A percentile compares a stretch with the other conserved stretches of the same genome.
Conservation (phyloP, 1,284 basidiomycete species). For the Melampsora americana region DNA sequence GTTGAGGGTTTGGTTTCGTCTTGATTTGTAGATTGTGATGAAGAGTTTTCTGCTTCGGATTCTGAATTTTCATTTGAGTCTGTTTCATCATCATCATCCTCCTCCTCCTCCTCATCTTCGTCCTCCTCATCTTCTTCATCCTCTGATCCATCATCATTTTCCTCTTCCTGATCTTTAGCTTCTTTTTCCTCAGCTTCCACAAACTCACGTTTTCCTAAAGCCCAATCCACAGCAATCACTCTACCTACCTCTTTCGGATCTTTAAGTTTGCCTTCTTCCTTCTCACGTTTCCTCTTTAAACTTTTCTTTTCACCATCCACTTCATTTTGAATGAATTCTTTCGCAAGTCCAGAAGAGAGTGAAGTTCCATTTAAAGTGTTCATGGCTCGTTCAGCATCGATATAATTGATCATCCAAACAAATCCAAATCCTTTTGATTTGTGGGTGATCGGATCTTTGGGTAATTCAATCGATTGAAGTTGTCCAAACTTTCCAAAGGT, state of each 20-base stretch:
- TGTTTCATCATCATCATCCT: slow-evolving; percentile 60
- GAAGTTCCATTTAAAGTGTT: slow-evolving; percentile 76
- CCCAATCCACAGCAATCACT: slow-evolving; percentile 92
- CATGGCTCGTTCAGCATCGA: slow-evolving; percentile 80
- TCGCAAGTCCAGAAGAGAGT: slow-evolving; percentile 66
- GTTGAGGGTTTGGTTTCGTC: slow-evolving; percentile 58
- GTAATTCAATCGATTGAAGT: slow-evolving; percentile 79
- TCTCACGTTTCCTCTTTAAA: slow-evolving; percentile 59
- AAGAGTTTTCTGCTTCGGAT: not conserved
- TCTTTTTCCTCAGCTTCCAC: slow-evolving; percentile 63
- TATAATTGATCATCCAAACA: slow-evolving; percentile 84
- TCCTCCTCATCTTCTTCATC: slow-evolving; percentile 21
- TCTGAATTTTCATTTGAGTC: slow-evolving; percentile 10
- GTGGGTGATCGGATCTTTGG: slow-evolving; percentile 54
- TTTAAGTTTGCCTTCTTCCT: slow-evolving; percentile 51
- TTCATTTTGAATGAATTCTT: slow-evolving; percentile 63
- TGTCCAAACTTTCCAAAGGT: slow-evolving; percentile 85
- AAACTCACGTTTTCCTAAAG: slow-evolving; percentile 88
- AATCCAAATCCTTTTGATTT: slow-evolving; percentile 76
- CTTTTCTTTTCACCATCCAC: slow-evolving; percentile 72
- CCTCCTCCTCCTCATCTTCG: slow-evolving; percentile 50
- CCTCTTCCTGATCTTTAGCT: slow-evolving; percentile 55
- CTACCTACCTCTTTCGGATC: slow-evolving; percentile 61
- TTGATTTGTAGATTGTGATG: not conserved
- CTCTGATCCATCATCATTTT: slow-evolving; percentile 46